Base-by-base conservation (phyloP, 139 green algal genomes). In the Tetraselmis striata region DNA sequence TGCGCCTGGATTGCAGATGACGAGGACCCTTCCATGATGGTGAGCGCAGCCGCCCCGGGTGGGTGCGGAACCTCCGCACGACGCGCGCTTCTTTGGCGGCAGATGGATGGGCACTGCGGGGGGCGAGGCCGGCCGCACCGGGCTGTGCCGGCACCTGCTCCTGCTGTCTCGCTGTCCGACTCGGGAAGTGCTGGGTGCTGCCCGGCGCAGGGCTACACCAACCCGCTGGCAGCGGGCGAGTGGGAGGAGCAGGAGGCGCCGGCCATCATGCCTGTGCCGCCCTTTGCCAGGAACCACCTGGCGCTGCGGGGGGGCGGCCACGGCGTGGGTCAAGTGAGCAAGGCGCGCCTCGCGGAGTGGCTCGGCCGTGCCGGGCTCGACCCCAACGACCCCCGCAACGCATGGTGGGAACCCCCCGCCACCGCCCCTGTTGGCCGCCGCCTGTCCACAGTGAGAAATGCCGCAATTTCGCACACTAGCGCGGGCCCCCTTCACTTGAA, bases 321-420 rank as follows among this genome's bases (percentile, higher is more conserved):
- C 45, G 45, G 45, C 11, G 45, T 67, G 45, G 45, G 45, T 5
- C 45, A 67, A 18, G 45, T 67, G 11, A 67, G 45, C 45, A 67
- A 67, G 45, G 45, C 45, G 5, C 45, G 45, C 45, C 45, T 67
- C 11, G 45, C 45, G 45, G 45, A 87, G 23, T 92, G 87, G 86
- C 79, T 93, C 77, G 74, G 29, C 18, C 31, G 87, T 23, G 58
- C 89, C 30, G 78, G 79, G 23, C 77, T 93, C 24, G 88, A 93
- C 84, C 90, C 90, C 78, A 91, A 90, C 30, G 90, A 93, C 82
- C 90, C 90, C 22, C 84, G 85, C 45, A 93, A 93, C 77, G 90
- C 88, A 18, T 67, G 45, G 45, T 67, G n/a, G n/a, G 45, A 67
- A 67, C 45, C 45, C 18, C 45, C 45, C 45, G 11, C 45, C 45